Base-by-base conservation (phyloP, 495 filamentous ascomycete genomes). In the Xylaria sp. region DNA sequence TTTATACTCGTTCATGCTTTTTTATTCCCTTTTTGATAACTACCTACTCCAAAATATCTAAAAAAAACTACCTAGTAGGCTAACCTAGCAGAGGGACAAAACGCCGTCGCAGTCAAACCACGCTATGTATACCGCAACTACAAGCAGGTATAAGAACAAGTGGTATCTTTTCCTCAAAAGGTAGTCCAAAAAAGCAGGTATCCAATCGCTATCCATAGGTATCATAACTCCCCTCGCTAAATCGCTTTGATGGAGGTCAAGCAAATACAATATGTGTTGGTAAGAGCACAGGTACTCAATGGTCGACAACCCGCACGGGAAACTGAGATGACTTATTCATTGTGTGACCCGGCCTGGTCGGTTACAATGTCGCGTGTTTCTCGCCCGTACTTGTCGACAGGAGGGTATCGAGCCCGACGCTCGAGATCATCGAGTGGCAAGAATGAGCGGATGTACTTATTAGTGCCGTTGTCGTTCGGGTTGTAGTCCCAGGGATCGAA, bases 401-500 rank as follows among this genome's bases (percentile, higher is more conserved):
- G 83, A 8, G 90, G 90, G 73, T 80, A 92, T 35, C 90, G 82
- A 8, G 90, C 90, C 43, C 84, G 83, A 21, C 89, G 85, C 82
- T 93, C 90, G 5, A 93, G 81, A 35, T 92, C 89, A 72, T 92
- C 90, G 0, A 93, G 86, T 4, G 89, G 87, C 52, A 92, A 85
- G 75, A 89, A 88, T 11, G 87, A 89, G 37, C 90, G 88, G 72
- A 93, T 93, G 70, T 91, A 92, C 86, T 94, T 93, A 37, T 89
- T 85, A 73, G 87, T 84, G 11, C 91, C 90, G 79, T 94, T 91
- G 71, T 92, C 88, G 14, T 81, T 82, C 0, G 92, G 92, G 79
- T 94, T 87, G 76, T 89, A 91, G 75, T 97, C 93, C 93, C 93
- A 97, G 71, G 86, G 84, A 0, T 86, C 85, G 40, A 89, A 92